Conservation (phyloP, 352 stramenopile genomes). For the Phytophthora agathidicida region DNA sequence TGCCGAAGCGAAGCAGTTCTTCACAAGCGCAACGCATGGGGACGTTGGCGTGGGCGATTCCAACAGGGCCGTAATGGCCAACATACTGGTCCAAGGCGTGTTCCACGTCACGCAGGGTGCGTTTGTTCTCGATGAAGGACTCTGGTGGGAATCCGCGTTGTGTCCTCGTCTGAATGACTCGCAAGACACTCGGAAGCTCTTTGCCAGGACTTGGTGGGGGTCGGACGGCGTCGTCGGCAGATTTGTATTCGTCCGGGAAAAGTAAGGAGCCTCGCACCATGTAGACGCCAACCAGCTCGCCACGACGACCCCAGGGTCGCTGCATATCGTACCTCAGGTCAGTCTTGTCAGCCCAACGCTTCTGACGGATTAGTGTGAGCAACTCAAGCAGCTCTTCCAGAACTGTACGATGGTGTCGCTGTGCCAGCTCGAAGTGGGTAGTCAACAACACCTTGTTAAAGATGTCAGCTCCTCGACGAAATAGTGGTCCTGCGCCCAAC, state of each 20-base stretch:
- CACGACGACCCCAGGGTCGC: conserved; percentile 66
- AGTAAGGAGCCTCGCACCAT: conserved; percentile 50
- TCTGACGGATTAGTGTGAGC: conserved; percentile 57
- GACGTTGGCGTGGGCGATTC: conserved; percentile 56
- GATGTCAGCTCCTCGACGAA: conserved; percentile 58
- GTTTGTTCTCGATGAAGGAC: conserved; percentile 54
- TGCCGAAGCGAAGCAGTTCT: conserved; percentile 64
- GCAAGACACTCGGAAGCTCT: conserved; percentile 60
- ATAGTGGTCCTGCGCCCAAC: conserved; percentile 7
- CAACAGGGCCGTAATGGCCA: conserved; percentile 67
- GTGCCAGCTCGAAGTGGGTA: conserved; percentile 57
- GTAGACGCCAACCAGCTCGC: conserved; percentile 57
- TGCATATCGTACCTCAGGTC: conserved; percentile 72
- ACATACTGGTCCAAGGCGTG: conserved; percentile 67
- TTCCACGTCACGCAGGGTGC: conserved; percentile 36
- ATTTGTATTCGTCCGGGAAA: conserved; percentile 49
- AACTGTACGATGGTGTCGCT: conserved; percentile 56
- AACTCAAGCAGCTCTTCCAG: conserved; percentile 59
- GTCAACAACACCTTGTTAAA: conserved; percentile 58
- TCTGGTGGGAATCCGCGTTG: conserved; percentile 69
- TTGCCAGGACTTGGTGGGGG: conserved; percentile 13
- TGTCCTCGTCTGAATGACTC: conserved; percentile 70
- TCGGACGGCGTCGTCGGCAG: conserved; percentile 29
- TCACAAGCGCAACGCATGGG: conserved; percentile 82
- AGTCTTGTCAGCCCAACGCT: conserved; percentile 80